phyloP scores from a whole-genome alignment of 306 rosid species.

The Inga laurina region DNA sequence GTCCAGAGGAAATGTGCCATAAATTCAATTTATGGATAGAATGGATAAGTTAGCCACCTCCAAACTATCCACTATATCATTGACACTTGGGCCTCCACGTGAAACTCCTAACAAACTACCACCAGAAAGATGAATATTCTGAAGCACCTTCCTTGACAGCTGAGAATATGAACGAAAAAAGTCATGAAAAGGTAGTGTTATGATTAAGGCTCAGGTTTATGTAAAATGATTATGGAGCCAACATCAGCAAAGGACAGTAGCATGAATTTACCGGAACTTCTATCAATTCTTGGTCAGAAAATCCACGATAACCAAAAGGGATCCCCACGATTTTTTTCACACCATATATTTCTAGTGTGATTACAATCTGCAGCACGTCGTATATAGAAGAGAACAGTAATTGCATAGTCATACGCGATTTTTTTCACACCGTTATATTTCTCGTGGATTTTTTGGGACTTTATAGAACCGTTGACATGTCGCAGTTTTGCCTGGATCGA shows the following conservation, averaged over 20 bases:
- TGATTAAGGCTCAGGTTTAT: constrained; percentile 1
- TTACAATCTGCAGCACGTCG: constrained; percentile 76
- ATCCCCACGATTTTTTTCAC: constrained; percentile 91
- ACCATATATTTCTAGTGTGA: constrained; percentile 97
- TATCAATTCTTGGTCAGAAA: constrained; percentile 73
- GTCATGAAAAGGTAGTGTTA: not conserved
- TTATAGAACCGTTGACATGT: too few relatives aligned
- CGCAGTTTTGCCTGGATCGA: too few relatives aligned
- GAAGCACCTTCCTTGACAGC: constrained; percentile 92
- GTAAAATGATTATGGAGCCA: constrained; percentile 13
- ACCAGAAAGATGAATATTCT: constrained; percentile 98
- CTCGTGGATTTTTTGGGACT: too few relatives aligned
- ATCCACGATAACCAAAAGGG: constrained; percentile 98
- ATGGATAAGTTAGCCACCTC: constrained; percentile 50
- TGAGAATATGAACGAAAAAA: constrained; percentile 45
- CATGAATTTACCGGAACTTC: constrained; percentile 73
- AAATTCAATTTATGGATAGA: constrained; percentile 12
- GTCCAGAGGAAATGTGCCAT: constrained; percentile 22
- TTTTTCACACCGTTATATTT: too few relatives aligned
- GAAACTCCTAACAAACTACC: constrained; percentile 99
- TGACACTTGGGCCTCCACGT: constrained; percentile 83
- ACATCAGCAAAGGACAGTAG: constrained; percentile 31
- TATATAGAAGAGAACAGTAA: constrained; percentile 26
- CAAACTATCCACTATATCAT: constrained; percentile 80
- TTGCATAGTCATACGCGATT: too few relatives aligned